These are phyloP conservation scores for Prunus davidiana DNA, from an alignment of 306 rosid genomes.

Conservation along the genomic window DNA sequence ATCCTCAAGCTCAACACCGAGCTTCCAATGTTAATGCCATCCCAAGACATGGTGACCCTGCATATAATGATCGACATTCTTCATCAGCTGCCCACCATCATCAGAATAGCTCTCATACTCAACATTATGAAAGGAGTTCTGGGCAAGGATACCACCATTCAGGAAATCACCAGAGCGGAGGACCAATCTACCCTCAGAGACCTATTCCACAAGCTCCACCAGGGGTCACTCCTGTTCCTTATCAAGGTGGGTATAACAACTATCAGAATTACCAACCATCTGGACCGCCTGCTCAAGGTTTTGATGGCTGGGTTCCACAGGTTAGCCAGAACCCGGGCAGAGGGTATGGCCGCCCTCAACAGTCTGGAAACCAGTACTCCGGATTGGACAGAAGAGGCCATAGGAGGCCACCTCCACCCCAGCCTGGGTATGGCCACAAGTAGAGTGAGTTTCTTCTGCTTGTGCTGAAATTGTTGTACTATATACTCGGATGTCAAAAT, in stretches of 20 bases:
- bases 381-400: constrained; percentile 49
- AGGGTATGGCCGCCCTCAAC: constrained; percentile 43
- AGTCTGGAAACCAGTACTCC: constrained; percentile 52
- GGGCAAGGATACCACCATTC: constrained; percentile 41
- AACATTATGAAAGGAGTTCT: constrained; percentile 36
- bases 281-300: constrained; percentile 23
- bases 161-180: constrained; percentile 37
- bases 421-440: constrained; percentile 39
- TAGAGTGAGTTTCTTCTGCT: constrained; percentile 15
- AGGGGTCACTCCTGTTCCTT: constrained; percentile 22
- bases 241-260: constrained; percentile 34
- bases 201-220: constrained; percentile 21
- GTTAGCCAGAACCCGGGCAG: constrained; percentile 27
- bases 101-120: constrained; percentile 40
- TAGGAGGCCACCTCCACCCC: constrained; percentile 49
- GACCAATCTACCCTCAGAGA: constrained; percentile 30
- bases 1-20: constrained; percentile 23
- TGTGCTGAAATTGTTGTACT: constrained; percentile 37
- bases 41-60: constrained; percentile 29
- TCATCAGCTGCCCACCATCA: constrained; percentile 16
- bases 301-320: constrained; percentile 34
- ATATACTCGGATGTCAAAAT: constrained; percentile 21
- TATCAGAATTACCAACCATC: constrained; percentile 38
- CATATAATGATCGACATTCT: constrained; percentile 30
- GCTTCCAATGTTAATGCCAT: constrained; percentile 24